Evolutionary conservation across 345 rosid species (phyloP).

Genomic region (Murraya paniculata): DNA sequence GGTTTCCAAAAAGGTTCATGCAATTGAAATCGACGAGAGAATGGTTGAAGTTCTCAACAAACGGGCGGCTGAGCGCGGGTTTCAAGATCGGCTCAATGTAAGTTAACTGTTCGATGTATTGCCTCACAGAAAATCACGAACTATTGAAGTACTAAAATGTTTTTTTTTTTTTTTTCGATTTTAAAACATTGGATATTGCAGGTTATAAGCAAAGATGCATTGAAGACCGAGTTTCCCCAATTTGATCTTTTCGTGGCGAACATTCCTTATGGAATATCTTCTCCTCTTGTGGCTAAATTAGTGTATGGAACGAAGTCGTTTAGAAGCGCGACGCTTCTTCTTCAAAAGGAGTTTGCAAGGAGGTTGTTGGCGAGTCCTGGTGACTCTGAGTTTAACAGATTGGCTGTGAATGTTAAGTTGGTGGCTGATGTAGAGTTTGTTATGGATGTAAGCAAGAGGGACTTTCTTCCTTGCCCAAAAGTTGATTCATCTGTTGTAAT

Average conservation of each 20-base stretch:
- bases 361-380: slow-evolving; percentile 80
- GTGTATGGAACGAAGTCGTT: slow-evolving; percentile 58
- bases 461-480: slow-evolving; percentile 80
- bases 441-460: slow-evolving; percentile 93
- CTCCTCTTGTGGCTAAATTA: slow-evolving; percentile 76
- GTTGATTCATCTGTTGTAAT: slow-evolving; percentile 85
- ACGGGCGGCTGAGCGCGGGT: slow-evolving; percentile 46
- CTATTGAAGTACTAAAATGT: background rate
- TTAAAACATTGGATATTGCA: slow-evolving; percentile 23
- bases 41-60: slow-evolving; percentile 69
- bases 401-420: slow-evolving; percentile 85
- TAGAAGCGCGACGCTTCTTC: slow-evolving; percentile 75
- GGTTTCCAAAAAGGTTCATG: slow-evolving; percentile 54
- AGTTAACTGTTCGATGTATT: slow-evolving; percentile 50
- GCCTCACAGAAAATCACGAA: slow-evolving; percentile 21
- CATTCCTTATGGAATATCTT: slow-evolving; percentile 81
- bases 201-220: slow-evolving; percentile 74
- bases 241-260: slow-evolving; percentile 84
- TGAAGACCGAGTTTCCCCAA: slow-evolving; percentile 66
- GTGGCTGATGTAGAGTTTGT: slow-evolving; percentile 73
- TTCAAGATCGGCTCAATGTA: slow-evolving; percentile 53
- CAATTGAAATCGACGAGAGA: slow-evolving; percentile 70
- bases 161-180: background rate
- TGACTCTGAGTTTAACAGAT: slow-evolving; percentile 74
- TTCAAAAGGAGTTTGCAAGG: slow-evolving; percentile 90